Conservation (phyloP, 2,329 filamentous ascomycete genomes). For the Ascochyta rabiei region DNA sequence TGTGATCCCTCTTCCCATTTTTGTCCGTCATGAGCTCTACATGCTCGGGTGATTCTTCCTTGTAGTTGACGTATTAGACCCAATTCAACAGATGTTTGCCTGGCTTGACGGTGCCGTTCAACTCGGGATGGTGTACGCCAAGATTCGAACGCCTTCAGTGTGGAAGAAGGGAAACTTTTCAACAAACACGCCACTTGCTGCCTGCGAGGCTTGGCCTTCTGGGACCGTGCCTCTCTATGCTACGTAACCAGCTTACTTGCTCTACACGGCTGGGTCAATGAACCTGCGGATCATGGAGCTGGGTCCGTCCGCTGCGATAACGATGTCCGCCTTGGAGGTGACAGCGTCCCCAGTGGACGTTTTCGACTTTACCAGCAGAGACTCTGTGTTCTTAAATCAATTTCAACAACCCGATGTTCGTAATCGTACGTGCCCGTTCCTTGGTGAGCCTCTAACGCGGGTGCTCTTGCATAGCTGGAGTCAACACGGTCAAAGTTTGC, state of each 20-base stretch:
- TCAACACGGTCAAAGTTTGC: slow-evolving; percentile 33
- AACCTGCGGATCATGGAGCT: slow-evolving; percentile 29
- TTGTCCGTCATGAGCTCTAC: slow-evolving; percentile 52
- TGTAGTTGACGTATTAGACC: slow-evolving; percentile 54
- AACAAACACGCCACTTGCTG: slow-evolving; percentile 21
- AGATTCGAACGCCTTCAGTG: slow-evolving; percentile 21
- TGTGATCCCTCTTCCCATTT: slow-evolving; percentile 46
- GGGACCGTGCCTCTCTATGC: slow-evolving; percentile 37
- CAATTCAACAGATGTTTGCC: slow-evolving; percentile 54
- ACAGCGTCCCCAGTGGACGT: slow-evolving; percentile 8
- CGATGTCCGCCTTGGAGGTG: slow-evolving; percentile 23
- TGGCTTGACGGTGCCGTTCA: slow-evolving; percentile 43
- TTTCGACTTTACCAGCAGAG: slow-evolving; percentile 1
- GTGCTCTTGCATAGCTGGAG: slow-evolving; percentile 26
- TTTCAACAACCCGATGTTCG: slow-evolving; percentile 21
- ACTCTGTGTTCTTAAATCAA: slow-evolving; percentile 9
- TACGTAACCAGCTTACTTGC: slow-evolving; percentile 36
- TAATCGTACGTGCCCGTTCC: slow-evolving; percentile 26
- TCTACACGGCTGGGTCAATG: slow-evolving; percentile 17
- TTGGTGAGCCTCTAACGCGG: slow-evolving; percentile 17
- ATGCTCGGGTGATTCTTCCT: slow-evolving; percentile 44
- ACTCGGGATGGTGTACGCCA: slow-evolving; percentile 52
- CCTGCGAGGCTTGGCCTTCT: slow-evolving; percentile 23
- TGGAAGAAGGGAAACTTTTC: slow-evolving; percentile 31
- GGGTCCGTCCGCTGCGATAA: slow-evolving; percentile 36